A percentile compares a stretch with the other conserved stretches of the same genome.
phyloP scores from a whole-genome alignment of 2,329 filamentous ascomycete genomes.

The Cladobotryum protrusum region DNA sequence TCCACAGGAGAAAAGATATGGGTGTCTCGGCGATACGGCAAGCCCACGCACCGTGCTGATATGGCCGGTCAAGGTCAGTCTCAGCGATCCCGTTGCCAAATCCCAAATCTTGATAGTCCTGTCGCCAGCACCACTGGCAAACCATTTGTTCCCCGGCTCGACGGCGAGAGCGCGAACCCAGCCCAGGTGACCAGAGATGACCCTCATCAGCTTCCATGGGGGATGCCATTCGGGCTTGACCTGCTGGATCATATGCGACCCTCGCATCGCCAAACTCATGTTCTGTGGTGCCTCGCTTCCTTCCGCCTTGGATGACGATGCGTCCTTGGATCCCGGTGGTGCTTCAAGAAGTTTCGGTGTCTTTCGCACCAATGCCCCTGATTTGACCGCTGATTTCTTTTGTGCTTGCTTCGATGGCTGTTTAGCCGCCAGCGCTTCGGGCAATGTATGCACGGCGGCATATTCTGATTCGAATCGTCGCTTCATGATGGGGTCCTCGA shows the following conservation, averaged over 20 bases:
- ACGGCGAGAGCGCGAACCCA: conserved; percentile 89
- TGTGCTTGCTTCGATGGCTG: conserved; percentile 48
- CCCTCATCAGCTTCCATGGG: conserved; percentile 97
- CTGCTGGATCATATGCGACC: conserved; percentile 25
- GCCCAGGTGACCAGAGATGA: conserved; percentile 91
- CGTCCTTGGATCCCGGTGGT: conserved; percentile 31
- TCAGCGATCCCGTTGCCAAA: conserved; percentile 76
- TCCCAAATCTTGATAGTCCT: conserved; percentile 99
- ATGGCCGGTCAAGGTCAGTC: conserved; percentile 84
- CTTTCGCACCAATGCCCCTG: conserved; percentile 31
- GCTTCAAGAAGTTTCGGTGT: conserved; percentile 35
- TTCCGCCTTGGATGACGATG: conserved; percentile 14
- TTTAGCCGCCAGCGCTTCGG: conserved; percentile 71
- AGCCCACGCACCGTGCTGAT: conserved; percentile 90
- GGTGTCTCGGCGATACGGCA: conserved; percentile 86
- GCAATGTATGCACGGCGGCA: conserved; percentile 67
- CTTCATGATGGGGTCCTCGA: conserved; percentile 29
- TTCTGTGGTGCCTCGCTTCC: conserved; percentile 18
- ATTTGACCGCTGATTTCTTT: conserved; percentile 39
- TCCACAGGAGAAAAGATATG: conserved; percentile 94
- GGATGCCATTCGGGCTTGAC: conserved; percentile 91
- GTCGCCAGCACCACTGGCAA: conserved; percentile 90
- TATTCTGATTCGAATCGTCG: conserved; percentile 67
- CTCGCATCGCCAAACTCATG: conserved; percentile 28
- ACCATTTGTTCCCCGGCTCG: conserved; percentile 96